Base-by-base conservation (phyloP, 805 yeast genomes). In the Brettanomyces anomalus region DNA sequence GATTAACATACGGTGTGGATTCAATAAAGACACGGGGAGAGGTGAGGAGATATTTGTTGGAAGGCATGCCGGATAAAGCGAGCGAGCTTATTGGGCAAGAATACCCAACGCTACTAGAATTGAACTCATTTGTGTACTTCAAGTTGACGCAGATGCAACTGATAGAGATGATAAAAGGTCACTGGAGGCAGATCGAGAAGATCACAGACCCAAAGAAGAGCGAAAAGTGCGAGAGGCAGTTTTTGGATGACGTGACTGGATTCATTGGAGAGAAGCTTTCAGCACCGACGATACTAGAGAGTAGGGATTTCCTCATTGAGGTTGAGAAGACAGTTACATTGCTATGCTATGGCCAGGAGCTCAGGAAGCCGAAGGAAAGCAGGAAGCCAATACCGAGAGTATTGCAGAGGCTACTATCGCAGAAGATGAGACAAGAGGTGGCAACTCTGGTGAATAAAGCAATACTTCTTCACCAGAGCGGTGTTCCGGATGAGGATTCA, bases 311-410 rank as follows among this genome's bases (percentile, higher is more conserved):
- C 46, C 69, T 87, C 61, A 74, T 75, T 43, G 90, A 85, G 49
- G 63, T 88, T 47, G 96, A 89, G 56, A 66, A 80, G 36, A 79
- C 94, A 3, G 85, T 88, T 93, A 86, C 95, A 18, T 66, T 88
- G 46, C 63, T 88, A 32, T 76, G 79, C 51, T 75, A 72, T 54
- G 70, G 72, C 32, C 55, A 53, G 18, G 54, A 55, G 36, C 45
- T 58, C 35, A 45, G 28, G 28, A 24, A 46, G 40, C 38, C 43
- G 21, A 46, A 30, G 10, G 40, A 42, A 19, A 32, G 15, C 62
- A 65, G 46, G 15, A 35, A 32, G 10, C 28, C 28, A 24, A 24
- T 24, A 24, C 28, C 28, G 28, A 24, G 10, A 24, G 28, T 24
- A 7, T 11, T 24, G 10, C 28, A 24, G 28, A 7, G 28, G 28